Base-by-base conservation (phyloP, 2,329 filamentous ascomycete species). In the Sphaceloma murrayae region DNA sequence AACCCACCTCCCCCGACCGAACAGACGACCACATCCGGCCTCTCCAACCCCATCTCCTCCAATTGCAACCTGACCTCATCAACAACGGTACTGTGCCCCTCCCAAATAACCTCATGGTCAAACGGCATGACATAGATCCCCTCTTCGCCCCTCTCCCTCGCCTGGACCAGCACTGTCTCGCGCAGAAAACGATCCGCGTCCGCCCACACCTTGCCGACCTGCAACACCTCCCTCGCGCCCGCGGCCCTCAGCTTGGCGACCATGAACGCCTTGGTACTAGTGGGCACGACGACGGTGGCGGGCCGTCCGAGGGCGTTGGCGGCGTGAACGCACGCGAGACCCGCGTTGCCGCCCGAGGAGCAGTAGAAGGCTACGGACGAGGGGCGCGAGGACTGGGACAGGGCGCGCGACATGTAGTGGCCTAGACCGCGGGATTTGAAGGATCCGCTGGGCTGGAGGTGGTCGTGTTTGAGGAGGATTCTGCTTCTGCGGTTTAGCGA, bases 391-490 rank as follows among this genome's bases (percentile, higher is more conserved):
- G 65, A 54, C 46, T 63, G 61, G 13, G 67, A 57, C 33, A 68
- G 64, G 42, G 60, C 57, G 51, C 69, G 67, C 43, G 78, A 69
- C 59, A 86, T 79, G 58, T 83, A 73, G 61, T 83, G 75, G 39
- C 84, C 83, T 49, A 89, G 76, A 21, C 82, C 84, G 52, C 66
- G 58, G 48, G 83, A 88, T 62, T 93, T 51, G 76, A 93, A 94
- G 29, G 83, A 88, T 51, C 83, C 83, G 16, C 81, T 82, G 3
- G 85, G 86, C 58, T 94, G 86, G 45, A 87, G 74, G 58, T 83
- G 85, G 55, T 93, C 85, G 50, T 91, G 75, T 62, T 93, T 93
- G 56, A 93, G 77, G 62, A 83, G 85, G 61, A 93, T 77, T 66
- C 82, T 80, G 67, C 83, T 71, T 62, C 58, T 66, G 53, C 57